Percentiles rank a stretch among this genome's conserved stretches.
Conservation (phyloP, 345 rosid genomes). For the Eucalyptus microcorys region DNA sequence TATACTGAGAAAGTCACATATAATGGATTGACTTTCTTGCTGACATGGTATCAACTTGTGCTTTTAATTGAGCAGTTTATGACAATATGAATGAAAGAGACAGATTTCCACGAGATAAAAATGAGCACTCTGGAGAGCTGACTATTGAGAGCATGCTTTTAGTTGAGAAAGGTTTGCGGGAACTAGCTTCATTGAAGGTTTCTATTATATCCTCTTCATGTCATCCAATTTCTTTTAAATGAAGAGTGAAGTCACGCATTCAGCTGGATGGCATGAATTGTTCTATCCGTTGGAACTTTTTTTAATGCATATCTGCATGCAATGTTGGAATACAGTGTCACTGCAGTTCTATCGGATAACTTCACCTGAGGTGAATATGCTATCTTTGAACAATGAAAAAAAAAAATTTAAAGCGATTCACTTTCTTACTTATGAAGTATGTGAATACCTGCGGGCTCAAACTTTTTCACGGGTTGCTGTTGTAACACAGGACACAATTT, state of each 20-base stretch:
- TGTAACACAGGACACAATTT: not conserved
- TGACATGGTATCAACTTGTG: not conserved
- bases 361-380: not conserved
- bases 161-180: conserved; percentile 84
- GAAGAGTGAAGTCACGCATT: not conserved
- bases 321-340: not conserved
- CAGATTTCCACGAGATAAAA: conserved; percentile 16
- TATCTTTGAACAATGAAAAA: not conserved
- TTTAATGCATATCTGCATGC: not conserved
- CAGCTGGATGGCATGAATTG: not conserved
- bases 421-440: not conserved
- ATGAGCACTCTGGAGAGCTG: conserved; percentile 47
- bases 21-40: not conserved
- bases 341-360: not conserved
- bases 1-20: not conserved
- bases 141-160: conserved; percentile 69
- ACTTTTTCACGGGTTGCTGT: not conserved
- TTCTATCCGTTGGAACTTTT: not conserved
- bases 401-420: not conserved
- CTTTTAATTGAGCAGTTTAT: conserved; percentile 17
- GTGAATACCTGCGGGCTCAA: not conserved
- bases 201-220: not conserved
- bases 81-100: conserved; percentile 30
- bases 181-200: conserved; percentile 78
- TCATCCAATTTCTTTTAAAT: not conserved